These are phyloP conservation scores for Paxillus rubicundulus DNA, from an alignment of 768 basidiomycete species.

Conservation along the genomic window DNA sequence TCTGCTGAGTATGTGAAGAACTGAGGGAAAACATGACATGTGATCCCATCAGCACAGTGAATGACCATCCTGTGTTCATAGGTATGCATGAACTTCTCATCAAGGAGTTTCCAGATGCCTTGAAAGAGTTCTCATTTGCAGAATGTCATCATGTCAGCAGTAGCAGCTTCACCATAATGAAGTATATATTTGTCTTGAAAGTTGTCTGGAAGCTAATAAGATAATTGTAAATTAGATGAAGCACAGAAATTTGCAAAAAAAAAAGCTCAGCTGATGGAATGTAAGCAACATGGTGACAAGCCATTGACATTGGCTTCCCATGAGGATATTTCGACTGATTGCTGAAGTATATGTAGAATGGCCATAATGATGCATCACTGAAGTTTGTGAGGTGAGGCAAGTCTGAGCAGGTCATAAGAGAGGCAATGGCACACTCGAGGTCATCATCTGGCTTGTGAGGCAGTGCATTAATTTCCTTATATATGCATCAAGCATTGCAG, in stretches of 20 bases:
- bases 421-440: conserved; percentile 8
- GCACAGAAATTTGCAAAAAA: background rate
- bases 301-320: conserved; percentile 4
- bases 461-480: background rate
- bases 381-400: conserved; percentile 14
- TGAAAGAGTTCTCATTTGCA: conserved; percentile 20
- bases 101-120: conserved; percentile 14
- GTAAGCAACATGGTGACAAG: conserved; percentile 14
- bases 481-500: background rate
- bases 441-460: conserved; percentile 1
- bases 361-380: conserved; percentile 3
- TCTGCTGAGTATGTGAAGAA: conserved; percentile 25
- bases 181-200: background rate
- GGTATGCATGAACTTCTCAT: conserved; percentile 20
- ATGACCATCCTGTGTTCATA: conserved; percentile 23
- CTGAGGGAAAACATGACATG: conserved; percentile 15
- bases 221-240: background rate
- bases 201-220: conserved; percentile 2
- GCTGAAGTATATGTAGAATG: conserved; percentile 11
- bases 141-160: conserved; percentile 5
- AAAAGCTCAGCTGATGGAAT: conserved; percentile 2
- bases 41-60: conserved; percentile 14
- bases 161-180: background rate
- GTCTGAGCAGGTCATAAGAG: conserved; percentile 23
- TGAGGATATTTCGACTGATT: conserved; percentile 12